These are phyloP conservation scores for Aechmea fasciata DNA, from an alignment of 176 grass and related monocot species.

Conservation along the genomic window DNA sequence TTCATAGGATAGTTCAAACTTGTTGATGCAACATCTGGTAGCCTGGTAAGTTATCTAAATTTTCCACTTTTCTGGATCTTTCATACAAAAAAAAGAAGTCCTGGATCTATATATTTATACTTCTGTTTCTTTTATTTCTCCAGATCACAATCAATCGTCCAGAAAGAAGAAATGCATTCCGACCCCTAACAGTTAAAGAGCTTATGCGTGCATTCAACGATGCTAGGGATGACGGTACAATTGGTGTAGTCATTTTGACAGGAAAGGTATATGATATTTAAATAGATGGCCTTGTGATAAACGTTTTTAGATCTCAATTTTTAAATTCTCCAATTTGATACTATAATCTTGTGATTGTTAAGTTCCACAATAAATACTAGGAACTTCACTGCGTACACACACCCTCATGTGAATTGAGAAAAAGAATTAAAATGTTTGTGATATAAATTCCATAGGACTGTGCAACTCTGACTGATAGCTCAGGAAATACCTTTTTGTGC, in stretches of 20 bases:
- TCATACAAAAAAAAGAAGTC: background rate
- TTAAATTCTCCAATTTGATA: background rate
- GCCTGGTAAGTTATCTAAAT: no score
- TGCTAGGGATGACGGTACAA: constrained; percentile 65
- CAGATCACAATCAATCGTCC: constrained; percentile 96
- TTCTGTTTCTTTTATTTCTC: constrained; percentile 4
- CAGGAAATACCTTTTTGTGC: background rate
- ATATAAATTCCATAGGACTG: background rate
- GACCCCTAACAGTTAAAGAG: constrained; percentile 85
- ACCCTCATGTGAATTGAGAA: background rate
- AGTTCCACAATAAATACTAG: background rate
- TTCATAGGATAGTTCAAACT: no score
- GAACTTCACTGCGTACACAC: background rate
- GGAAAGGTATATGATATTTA: constrained; percentile 44
- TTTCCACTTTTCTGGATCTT: no score
- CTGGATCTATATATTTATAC: background rate
- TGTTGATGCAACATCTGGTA: no score
- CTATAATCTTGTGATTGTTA: background rate
- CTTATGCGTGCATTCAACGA: constrained; percentile 86
- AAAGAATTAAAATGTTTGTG: background rate
- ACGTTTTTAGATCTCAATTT: background rate
- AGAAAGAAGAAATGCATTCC: constrained; percentile 82
- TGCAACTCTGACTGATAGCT: background rate
- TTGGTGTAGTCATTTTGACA: constrained; percentile 73
- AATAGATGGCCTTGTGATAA: background rate